These are phyloP conservation scores for Trichophyton schoenleinii DNA, from an alignment of 2,329 filamentous ascomycete species.

Conservation along the genomic window DNA sequence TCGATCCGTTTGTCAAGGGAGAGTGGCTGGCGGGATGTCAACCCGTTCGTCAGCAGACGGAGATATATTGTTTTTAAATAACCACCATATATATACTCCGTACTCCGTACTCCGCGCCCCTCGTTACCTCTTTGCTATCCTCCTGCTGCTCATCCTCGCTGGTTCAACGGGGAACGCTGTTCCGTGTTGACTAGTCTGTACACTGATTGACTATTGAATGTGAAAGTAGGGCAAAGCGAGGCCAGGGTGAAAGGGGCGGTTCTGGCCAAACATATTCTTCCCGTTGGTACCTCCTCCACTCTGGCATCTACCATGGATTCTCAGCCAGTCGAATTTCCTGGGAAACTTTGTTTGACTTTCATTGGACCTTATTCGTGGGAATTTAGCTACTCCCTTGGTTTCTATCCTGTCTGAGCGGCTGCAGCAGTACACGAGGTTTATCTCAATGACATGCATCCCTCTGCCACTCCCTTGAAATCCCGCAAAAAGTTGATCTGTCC, in stretches of 20 bases:
- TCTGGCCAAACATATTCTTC: background rate
- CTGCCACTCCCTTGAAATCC: slow-evolving; percentile 4
- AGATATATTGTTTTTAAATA: background rate
- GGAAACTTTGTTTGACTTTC: background rate
- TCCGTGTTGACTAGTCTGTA: background rate
- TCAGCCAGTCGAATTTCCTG: background rate
- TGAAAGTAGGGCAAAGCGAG: background rate
- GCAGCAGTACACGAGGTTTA: slow-evolving; percentile 10
- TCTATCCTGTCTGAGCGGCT: slow-evolving; percentile 7
- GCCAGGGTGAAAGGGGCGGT: background rate
- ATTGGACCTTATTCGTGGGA: slow-evolving; percentile 1
- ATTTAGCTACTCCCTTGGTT: background rate
- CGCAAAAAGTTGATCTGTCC: slow-evolving; percentile 4
- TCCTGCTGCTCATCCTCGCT: background rate
- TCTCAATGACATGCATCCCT: slow-evolving; percentile 10
- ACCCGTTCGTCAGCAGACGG: background rate
- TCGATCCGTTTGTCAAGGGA: background rate
- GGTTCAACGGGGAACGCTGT: background rate
- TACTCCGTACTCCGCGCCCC: background rate
- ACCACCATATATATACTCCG: background rate
- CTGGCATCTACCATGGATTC: background rate
- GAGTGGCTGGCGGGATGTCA: background rate
- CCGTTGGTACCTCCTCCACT: background rate
- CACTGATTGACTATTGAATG: background rate
- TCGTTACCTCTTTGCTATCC: background rate